phyloP scores from a whole-genome alignment of 1,284 basidiomycete genomes.

The Rhodotorula sp. region DNA sequence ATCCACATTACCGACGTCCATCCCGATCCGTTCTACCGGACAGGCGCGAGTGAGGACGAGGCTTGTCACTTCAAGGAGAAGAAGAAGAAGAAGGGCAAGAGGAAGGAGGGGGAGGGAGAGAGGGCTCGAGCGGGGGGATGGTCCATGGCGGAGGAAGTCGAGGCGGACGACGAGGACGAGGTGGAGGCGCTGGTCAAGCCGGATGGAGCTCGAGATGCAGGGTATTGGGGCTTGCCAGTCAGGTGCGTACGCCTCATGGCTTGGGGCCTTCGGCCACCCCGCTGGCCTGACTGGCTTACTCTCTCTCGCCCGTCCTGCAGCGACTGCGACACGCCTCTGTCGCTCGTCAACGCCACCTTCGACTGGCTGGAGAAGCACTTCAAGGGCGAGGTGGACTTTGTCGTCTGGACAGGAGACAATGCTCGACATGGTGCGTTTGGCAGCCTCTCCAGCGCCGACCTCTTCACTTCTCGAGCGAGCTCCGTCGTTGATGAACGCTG shows the following conservation, averaged over 20 bases:
- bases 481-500: no score
- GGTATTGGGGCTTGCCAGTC: constrained; percentile 10
- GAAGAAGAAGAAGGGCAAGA: constrained; percentile 59
- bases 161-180: constrained; percentile 39
- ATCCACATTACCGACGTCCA: constrained; percentile 77
- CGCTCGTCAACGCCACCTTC: constrained; percentile 74
- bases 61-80: constrained; percentile 59
- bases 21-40: constrained; percentile 64
- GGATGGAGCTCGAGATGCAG: constrained; percentile 37
- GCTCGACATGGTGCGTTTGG: constrained; percentile 60
- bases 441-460: background rate
- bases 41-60: constrained; percentile 55
- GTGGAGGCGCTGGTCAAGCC: background rate
- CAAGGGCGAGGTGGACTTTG: constrained; percentile 82
- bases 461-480: no score
- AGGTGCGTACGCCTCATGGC: background rate
- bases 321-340: constrained; percentile 79
- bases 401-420: constrained; percentile 90
- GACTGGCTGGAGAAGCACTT: constrained; percentile 76
- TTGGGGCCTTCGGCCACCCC: background rate
- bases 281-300: background rate
- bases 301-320: constrained; percentile 50
- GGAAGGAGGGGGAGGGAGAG: constrained; percentile 29
- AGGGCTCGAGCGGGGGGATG: constrained; percentile 6
- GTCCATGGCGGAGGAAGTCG: constrained; percentile 25